phyloP scores from a whole-genome alignment of 495 filamentous ascomycete species.

The Xanthoparmelia taractica region DNA sequence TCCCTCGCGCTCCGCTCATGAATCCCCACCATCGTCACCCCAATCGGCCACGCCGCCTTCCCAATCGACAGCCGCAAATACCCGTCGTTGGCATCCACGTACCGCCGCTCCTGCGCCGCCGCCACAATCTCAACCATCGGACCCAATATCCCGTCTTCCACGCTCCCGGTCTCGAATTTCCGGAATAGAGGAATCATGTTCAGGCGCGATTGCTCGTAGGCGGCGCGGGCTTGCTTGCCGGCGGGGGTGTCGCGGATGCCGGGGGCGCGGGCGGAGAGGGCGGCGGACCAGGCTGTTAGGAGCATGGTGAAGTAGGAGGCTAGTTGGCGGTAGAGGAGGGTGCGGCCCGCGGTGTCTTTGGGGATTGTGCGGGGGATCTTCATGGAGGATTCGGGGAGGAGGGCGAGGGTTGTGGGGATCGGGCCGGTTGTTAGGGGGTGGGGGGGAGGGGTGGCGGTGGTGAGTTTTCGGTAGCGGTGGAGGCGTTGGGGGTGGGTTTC shows the following conservation, averaged over 20 bases:
- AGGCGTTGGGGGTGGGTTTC: slow-evolving; percentile 66
- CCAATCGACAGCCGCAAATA: slow-evolving; percentile 91
- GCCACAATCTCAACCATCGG: slow-evolving; percentile 90
- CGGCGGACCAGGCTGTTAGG: slow-evolving; percentile 74
- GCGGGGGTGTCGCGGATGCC: slow-evolving; percentile 63
- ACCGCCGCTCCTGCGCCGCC: slow-evolving; percentile 79
- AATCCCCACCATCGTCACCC: slow-evolving; percentile 99
- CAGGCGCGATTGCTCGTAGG: slow-evolving; percentile 72
- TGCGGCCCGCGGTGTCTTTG: slow-evolving; percentile 41
- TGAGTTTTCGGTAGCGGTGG: slow-evolving; percentile 57
- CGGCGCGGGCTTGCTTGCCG: slow-evolving; percentile 65
- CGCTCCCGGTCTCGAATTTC: slow-evolving; percentile 69
- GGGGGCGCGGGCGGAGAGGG: slow-evolving; percentile 58
- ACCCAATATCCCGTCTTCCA: slow-evolving; percentile 70
- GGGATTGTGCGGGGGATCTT: slow-evolving; percentile 59
- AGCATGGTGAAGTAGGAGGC: slow-evolving; percentile 92
- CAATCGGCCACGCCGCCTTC: slow-evolving; percentile 98
- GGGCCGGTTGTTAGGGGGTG: slow-evolving; percentile 50
- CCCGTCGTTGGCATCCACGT: slow-evolving; percentile 94
- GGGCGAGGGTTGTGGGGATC: slow-evolving; percentile 63
- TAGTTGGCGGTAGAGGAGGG: slow-evolving; percentile 76
- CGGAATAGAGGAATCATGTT: slow-evolving; percentile 88
- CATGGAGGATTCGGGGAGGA: slow-evolving; percentile 80
- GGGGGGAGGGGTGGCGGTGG: slow-evolving; percentile 37
- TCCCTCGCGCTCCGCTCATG: slow-evolving; percentile 93